Evolutionary conservation across 139 green algal genomes (phyloP), one percentile per base, ranked within the genome.

Genomic region (Asterochloris sp.): DNA sequence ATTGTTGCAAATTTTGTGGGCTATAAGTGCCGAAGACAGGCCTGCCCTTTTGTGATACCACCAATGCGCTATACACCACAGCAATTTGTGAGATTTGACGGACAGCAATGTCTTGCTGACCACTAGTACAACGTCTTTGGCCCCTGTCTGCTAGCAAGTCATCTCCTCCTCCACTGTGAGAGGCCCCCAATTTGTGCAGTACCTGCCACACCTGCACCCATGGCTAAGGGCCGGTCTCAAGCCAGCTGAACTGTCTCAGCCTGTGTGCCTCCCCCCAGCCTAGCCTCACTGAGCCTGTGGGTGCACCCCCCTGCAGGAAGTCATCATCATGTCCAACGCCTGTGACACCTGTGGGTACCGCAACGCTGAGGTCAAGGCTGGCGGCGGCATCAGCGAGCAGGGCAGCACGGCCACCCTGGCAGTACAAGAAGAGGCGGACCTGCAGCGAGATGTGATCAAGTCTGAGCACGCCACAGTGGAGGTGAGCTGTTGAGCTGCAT

Each of bases 371-470:
- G 47, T 93, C 24, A 89, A 90, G 76, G 83, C 81, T 28, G 86
- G 87, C n/a, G 86, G 87, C 1, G 87, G 80, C 28, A 75, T 85
- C 23, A 86, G 80, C n/a, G 74, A 86, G 21, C 69, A 83, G 62
- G 85, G 82, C 15, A 84, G 47, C n/a, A 19, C 28, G 10, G 77
- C 85, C 68, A 84, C 75, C 63, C 82, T 89, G 76, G 21, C 71
- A n/a, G 89, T 93, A 9, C 68, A 38, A 21, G 77, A 86, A 28
- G 71, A 77, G 38, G 83, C 78, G 12, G 91, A 95, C 81, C 79
- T 95, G 63, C 79, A 78, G 38, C 88, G 91, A 0, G 91, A 94
- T 16, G 89, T 95, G 27, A 92, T 95, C 82, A 92, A 94, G 81
- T 88, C 91, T 4, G 87, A 94, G 21, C 89, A 54, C 38, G 38